These are phyloP conservation scores for Gymnopus androsaceus DNA, from an alignment of 1,284 basidiomycete genomes.

Conservation along the genomic window DNA sequence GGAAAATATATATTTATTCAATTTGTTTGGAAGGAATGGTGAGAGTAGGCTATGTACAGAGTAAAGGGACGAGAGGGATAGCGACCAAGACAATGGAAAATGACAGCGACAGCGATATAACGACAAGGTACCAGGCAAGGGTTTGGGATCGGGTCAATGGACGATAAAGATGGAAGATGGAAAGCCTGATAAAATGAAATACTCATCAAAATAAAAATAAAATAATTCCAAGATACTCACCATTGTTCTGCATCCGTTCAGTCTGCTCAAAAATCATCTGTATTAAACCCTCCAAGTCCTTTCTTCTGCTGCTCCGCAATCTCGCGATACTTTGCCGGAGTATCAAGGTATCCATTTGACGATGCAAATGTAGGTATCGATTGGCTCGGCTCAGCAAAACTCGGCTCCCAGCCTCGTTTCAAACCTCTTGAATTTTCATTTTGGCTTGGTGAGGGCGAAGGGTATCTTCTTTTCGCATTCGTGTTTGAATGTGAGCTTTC, in stretches of 20 bases:
- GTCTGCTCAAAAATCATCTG: conserved; percentile 12
- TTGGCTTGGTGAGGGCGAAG: background rate
- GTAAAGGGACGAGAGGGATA: too few species aligned
- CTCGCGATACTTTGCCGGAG: conserved; percentile 62
- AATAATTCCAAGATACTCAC: conserved; percentile 33
- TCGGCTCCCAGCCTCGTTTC: conserved; percentile 75
- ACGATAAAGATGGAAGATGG: too few species aligned
- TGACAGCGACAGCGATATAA: too few species aligned
- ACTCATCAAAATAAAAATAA: conserved; percentile 45
- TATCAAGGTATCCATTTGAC: conserved; percentile 64
- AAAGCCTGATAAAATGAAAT: too few species aligned
- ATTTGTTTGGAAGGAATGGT: too few species aligned
- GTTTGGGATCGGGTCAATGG: too few species aligned
- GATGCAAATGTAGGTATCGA: conserved; percentile 53
- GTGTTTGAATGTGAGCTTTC: background rate
- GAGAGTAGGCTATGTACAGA: too few species aligned
- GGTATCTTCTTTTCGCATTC: background rate
- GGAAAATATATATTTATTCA: too few species aligned
- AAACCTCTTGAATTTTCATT: conserved; percentile 31
- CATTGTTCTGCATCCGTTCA: conserved; percentile 38
- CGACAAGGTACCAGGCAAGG: too few species aligned
- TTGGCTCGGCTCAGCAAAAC: conserved; percentile 53
- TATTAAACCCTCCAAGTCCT: conserved; percentile 30
- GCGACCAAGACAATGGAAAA: too few species aligned
- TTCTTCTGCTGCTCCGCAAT: conserved; percentile 36